phyloP scores from a whole-genome alignment of 2,329 filamentous ascomycete genomes.

The Aspergillus aculeatinus region DNA sequence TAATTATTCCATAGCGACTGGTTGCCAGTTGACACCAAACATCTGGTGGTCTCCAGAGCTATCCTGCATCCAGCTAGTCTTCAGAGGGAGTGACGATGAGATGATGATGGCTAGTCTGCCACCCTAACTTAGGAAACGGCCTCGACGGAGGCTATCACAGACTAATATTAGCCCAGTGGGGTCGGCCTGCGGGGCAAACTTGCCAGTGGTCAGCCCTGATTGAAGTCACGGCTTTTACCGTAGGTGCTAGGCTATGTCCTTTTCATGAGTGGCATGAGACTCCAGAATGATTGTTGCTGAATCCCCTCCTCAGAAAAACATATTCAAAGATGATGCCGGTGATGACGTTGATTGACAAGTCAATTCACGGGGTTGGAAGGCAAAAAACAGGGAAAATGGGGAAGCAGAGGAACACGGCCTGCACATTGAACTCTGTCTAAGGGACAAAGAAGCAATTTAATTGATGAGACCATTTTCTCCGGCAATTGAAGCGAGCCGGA shows the following conservation, averaged over 20 bases:
- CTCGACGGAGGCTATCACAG: background rate
- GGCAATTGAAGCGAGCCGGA: background rate
- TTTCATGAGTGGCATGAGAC: background rate
- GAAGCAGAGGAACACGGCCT: background rate
- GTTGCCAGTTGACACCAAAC: background rate
- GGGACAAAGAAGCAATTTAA: too few relatives aligned
- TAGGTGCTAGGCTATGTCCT: background rate
- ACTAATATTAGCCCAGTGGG: background rate
- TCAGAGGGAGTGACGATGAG: background rate
- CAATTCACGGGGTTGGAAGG: background rate
- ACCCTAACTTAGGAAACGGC: background rate
- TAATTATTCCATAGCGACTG: background rate
- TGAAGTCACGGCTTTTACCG: background rate
- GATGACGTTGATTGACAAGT: background rate
- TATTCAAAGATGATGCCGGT: too few relatives aligned
- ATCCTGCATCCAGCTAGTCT: background rate
- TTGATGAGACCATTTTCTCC: too few relatives aligned
- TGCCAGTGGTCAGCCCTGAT: background rate
- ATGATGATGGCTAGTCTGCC: background rate
- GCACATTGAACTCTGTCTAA: too few relatives aligned
- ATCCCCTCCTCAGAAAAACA: too few relatives aligned
- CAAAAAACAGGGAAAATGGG: background rate
- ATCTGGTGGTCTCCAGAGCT: background rate
- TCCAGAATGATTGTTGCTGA: too few relatives aligned
- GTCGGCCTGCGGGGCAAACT: constrained; percentile 6